Evolutionary conservation across 495 filamentous ascomycete species (phyloP).

Genomic region (Penicillium chermesinum): DNA sequence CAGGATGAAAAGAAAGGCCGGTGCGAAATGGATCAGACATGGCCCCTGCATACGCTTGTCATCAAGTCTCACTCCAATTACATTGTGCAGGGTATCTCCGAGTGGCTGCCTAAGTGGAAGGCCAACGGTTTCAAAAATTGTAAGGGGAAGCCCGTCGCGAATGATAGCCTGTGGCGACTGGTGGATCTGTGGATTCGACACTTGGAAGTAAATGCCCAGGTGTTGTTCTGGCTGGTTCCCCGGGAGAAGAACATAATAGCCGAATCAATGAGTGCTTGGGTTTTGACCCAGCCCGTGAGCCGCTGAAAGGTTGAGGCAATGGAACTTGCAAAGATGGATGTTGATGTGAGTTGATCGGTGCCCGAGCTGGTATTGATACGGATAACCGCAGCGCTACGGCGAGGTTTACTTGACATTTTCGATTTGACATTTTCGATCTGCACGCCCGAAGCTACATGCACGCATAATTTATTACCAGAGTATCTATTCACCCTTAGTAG

Average conservation of each 20-base stretch:
- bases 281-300: neutral
- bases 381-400: no score
- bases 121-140: slow-evolving; percentile 28
- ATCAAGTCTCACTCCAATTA: slow-evolving; percentile 47
- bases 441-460: no score
- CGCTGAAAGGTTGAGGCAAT: neutral
- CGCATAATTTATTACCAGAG: no score
- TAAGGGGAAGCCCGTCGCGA: slow-evolving; percentile 14
- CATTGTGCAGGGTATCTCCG: slow-evolving; percentile 33
- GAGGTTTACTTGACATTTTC: no score
- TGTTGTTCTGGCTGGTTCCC: slow-evolving; percentile 16
- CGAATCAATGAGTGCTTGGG: neutral
- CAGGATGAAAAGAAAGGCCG: neutral
- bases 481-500: no score
- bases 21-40: neutral
- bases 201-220: slow-evolving; percentile 6
- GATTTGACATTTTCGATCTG: no score
- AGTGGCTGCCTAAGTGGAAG: slow-evolving; percentile 37
- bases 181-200: slow-evolving; percentile 5
- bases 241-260: slow-evolving; percentile 1
- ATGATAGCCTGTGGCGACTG: slow-evolving; percentile 5
- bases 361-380: no score
- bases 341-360: no score
- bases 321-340: no score
- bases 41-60: slow-evolving; percentile 23